A percentile compares a stretch with the other conserved stretches of the same genome.
Evolutionary conservation across 495 filamentous ascomycete species (phyloP).

Genomic region (Melanomma pulvis-pyrius): DNA sequence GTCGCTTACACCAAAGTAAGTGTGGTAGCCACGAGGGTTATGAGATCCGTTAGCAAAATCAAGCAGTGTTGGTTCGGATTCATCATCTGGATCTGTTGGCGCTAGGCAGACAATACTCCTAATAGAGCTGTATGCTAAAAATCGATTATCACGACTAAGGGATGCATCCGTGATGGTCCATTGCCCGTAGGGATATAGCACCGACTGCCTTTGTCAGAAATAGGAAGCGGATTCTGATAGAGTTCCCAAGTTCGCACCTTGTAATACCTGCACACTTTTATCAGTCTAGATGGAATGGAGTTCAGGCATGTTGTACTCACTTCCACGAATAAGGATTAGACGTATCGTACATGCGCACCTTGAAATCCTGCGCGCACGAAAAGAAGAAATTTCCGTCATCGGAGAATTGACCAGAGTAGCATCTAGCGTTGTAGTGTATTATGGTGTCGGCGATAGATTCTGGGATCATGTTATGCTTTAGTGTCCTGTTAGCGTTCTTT

Average conservation of each 20-base stretch:
- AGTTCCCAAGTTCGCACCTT: conserved; percentile 50
- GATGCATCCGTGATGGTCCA: conserved; percentile 98
- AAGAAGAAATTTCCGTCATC: conserved; percentile 98
- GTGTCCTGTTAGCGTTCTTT: conserved; percentile 60
- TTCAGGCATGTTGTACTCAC: neutral
- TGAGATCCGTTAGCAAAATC: conserved; percentile 64
- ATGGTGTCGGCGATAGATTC: conserved; percentile 79
- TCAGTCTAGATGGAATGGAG: neutral
- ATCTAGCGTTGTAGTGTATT: conserved; percentile 79
- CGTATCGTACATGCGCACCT: conserved; percentile 95
- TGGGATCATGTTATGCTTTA: conserved; percentile 63
- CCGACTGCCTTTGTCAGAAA: conserved; percentile 52
- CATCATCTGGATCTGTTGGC: conserved; percentile 79
- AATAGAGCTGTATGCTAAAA: conserved; percentile 87
- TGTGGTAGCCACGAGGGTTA: conserved; percentile 45
- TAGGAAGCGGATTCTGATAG: neutral
- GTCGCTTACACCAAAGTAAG: conserved; percentile 24
- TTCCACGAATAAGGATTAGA: conserved; percentile 94
- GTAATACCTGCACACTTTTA: conserved; percentile 63
- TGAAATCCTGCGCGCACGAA: conserved; percentile 89
- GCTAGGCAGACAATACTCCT: conserved; percentile 79
- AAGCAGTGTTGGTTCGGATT: conserved; percentile 72
- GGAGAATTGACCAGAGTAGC: conserved; percentile 95
- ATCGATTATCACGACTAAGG: conserved; percentile 87
- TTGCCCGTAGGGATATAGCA: conserved; percentile 78